A percentile compares a stretch with the other conserved stretches of the same genome.
These are phyloP conservation scores for Zygosaccharomyces siamensis DNA, from an alignment of 805 yeast species.

Conservation along the genomic window DNA sequence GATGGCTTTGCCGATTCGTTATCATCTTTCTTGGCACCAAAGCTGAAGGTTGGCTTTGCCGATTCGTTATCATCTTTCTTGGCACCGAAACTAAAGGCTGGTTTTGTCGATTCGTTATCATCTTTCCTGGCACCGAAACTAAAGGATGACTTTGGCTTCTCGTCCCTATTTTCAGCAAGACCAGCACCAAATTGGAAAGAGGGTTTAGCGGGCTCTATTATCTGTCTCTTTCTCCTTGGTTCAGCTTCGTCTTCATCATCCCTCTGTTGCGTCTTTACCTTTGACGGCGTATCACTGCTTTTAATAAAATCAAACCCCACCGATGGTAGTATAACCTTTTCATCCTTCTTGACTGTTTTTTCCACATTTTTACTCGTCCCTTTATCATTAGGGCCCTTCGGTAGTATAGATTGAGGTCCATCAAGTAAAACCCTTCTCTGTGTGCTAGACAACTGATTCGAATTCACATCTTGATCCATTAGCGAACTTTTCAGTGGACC, in stretches of 20 bases:
- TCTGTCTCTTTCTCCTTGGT: conserved; percentile 9
- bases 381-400: neutral
- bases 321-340: conserved; percentile 24
- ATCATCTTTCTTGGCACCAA: conserved; percentile 6
- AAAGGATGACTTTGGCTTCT: conserved; percentile 6
- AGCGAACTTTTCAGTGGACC: conserved; percentile 12
- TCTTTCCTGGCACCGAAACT: conserved; percentile 5
- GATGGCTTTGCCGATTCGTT: conserved; percentile 2
- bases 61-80: conserved; percentile 1
- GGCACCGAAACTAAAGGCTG: conserved; percentile 12
- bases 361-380: neutral
- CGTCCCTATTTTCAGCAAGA: conserved; percentile 2
- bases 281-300: conserved; percentile 20
- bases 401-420: conserved; percentile 5
- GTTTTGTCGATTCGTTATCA: conserved; percentile 1
- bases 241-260: conserved; percentile 8
- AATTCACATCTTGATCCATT: conserved; percentile 5
- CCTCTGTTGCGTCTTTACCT: conserved; percentile 4
- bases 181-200: neutral
- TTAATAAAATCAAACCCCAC: conserved; percentile 33
- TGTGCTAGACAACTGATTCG: conserved; percentile 10
- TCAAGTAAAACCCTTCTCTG: conserved; percentile 18
- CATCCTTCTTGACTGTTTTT: conserved; percentile 1
- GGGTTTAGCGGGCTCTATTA: neutral
- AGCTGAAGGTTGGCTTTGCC: conserved; percentile 2